phyloP scores from a whole-genome alignment of 352 stramenopile genomes.

The Globisporangium emineosum region DNA sequence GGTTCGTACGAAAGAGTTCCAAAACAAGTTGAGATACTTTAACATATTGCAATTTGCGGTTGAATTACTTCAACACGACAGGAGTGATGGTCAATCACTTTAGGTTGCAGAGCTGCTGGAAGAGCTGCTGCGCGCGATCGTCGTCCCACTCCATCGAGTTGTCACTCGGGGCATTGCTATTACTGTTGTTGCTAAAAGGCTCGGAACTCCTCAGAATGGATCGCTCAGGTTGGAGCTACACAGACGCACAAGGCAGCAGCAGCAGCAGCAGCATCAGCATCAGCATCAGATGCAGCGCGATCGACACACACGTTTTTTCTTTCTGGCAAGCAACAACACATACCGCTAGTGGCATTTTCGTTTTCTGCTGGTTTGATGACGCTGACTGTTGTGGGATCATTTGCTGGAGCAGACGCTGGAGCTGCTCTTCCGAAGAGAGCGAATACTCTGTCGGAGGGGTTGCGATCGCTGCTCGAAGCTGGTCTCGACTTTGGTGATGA shows the following conservation, averaged over 20 bases:
- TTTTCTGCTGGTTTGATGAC: background rate
- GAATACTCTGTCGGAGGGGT: conserved; percentile 2
- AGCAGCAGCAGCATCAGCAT: background rate
- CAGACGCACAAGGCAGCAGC: background rate
- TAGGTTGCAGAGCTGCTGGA: conserved; percentile 58
- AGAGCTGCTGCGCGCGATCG: conserved; percentile 52
- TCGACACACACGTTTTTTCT: background rate
- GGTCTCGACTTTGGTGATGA: background rate
- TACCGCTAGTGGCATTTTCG: background rate
- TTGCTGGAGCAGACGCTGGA: conserved; percentile 50
- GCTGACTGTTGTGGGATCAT: conserved; percentile 27
- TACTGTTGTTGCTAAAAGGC: background rate
- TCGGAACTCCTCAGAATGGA: background rate
- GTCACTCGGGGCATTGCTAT: background rate
- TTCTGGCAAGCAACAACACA: background rate
- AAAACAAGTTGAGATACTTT: background rate
- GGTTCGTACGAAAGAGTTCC: background rate
- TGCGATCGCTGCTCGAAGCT: background rate
- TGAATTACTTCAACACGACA: conserved; percentile 10
- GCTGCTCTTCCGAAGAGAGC: conserved; percentile 40
- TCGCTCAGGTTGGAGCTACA: background rate
- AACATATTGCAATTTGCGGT: background rate
- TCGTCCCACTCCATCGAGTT: conserved; percentile 51
- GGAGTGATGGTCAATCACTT: conserved; percentile 13
- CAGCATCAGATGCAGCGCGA: background rate